Base-by-base conservation (phyloP, 1,284 basidiomycete species). In the Leccinum fuscescens region DNA sequence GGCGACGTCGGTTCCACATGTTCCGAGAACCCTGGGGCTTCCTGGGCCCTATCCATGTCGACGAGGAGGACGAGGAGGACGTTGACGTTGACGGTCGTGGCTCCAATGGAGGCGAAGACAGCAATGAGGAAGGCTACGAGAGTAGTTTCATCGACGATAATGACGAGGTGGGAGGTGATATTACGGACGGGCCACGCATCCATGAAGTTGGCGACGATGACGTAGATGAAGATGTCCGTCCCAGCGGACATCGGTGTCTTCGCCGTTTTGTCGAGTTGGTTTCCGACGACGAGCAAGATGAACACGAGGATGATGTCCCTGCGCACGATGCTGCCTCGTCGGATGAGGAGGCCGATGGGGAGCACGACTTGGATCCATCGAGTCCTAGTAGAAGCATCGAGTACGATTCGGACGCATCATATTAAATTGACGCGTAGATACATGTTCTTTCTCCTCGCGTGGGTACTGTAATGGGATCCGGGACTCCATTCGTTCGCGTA, bases 91-190 rank as follows among this genome's bases (percentile, higher is more conserved):
- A 61, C 27, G 67, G 70, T 1, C 65, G 53, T 9, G 54, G 33
- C 49, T 53, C 9, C 6, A 58, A 60, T n/a, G 61, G 61, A n/a
- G 72, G 59, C 9, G 69, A 62, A 6, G 73, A 69, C 17, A 70
- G 71, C 27, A 71, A 66, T 1, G 71, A 67, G 6, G 69, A 68
- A 17, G 71, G 67, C 2, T 81, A 82, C 57, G 81, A 80, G 61
- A 78, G 77, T 63, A 82, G 81, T 65, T 84, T 84, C 61, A 82
- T 85, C 53, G 83, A 82, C 50, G 82, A 82, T 60, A 74, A 62
- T 17, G 54, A 66, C 11, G 17, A 17, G n/a, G 39, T 6, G 37
- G 54, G 24, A 29, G 59, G 51, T 14, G 55, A 62, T 46, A 54
- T 22, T 50, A 39, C 50, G 29, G 60, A 58, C 12, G 48, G 49